These are phyloP conservation scores for Exophiala mesophila DNA, from an alignment of 2,329 filamentous ascomycete species.

Conservation along the genomic window DNA sequence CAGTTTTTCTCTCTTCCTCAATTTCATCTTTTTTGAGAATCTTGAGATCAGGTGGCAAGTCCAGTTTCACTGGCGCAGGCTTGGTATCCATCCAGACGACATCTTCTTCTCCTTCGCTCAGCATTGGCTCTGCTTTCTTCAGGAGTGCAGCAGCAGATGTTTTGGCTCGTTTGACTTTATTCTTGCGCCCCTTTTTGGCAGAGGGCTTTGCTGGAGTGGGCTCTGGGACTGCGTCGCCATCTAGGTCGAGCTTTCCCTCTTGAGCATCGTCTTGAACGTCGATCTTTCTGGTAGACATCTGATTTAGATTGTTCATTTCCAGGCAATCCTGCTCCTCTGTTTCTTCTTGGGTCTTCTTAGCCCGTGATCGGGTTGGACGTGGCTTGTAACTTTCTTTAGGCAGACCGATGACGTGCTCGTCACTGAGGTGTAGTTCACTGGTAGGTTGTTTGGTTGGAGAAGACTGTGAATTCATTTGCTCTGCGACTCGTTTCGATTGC, in stretches of 20 bases:
- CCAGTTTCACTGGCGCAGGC: slow-evolving; percentile 24
- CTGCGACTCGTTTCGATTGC: slow-evolving; percentile 12
- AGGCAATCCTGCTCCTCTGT: slow-evolving; percentile 3
- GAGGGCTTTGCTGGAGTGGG: slow-evolving; percentile 9
- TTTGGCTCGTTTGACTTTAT: slow-evolving; percentile 27
- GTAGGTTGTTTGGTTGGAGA: slow-evolving; percentile 15
- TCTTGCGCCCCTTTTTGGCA: slow-evolving; percentile 21
- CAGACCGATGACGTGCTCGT: slow-evolving; percentile 25
- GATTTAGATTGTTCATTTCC: background rate
- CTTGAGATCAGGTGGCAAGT: slow-evolving; percentile 22
- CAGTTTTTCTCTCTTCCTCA: background rate
- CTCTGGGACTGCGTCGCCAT: too few species aligned
- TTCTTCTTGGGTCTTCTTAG: slow-evolving; percentile 17
- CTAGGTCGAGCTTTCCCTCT: slow-evolving; percentile 1
- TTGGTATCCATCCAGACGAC: slow-evolving; percentile 25
- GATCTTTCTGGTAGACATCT: slow-evolving; percentile 2
- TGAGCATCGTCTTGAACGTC: slow-evolving; percentile 1
- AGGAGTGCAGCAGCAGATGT: slow-evolving; percentile 23
- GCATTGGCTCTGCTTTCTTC: slow-evolving; percentile 17
- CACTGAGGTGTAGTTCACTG: slow-evolving; percentile 23
- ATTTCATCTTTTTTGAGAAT: slow-evolving; percentile 23
- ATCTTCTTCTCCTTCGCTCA: slow-evolving; percentile 26
- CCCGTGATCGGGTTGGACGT: slow-evolving; percentile 24
- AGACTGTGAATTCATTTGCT: background rate
- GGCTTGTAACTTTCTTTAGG: slow-evolving; percentile 27